Evolutionary conservation across 225 moss, liverwort and hornwort genomes (phyloP).

Genomic region (Bryum argenteum): DNA sequence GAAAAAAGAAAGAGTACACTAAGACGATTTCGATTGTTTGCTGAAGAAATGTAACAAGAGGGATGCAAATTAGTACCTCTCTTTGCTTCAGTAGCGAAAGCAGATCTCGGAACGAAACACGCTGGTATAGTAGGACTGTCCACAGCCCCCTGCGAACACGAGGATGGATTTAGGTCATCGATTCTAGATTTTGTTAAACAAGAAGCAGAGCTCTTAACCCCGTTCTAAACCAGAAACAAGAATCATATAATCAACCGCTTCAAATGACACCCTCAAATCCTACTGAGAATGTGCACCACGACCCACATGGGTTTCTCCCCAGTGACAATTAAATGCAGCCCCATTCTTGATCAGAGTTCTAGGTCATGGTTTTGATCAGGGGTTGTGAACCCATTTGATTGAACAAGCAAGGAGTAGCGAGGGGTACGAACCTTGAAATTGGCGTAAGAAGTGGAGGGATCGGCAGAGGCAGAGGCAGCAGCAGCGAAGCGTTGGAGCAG

Average conservation of each 20-base stretch:
- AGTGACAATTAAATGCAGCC: not conserved
- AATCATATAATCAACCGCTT: not conserved
- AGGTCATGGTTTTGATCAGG: not conserved
- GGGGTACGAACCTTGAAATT: slow-evolving; percentile 8
- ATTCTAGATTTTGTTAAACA: no score
- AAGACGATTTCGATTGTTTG: not conserved
- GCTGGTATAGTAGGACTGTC: slow-evolving; percentile 25
- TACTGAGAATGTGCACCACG: not conserved
- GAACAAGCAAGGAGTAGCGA: not conserved
- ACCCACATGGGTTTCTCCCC: no score
- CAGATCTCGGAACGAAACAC: slow-evolving; percentile 27
- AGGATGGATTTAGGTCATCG: no score
- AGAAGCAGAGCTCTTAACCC: no score
- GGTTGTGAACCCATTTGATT: not conserved
- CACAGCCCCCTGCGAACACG: slow-evolving; percentile 41
- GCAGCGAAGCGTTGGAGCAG: slow-evolving; percentile 25
- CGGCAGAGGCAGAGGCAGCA: slow-evolving; percentile 1
- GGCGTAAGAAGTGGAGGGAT: slow-evolving; percentile 36
- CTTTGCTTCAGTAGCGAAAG: slow-evolving; percentile 39
- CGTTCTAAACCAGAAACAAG: not conserved
- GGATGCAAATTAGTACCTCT: slow-evolving; percentile 36
- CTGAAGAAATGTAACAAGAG: not conserved
- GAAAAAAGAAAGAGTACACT: not conserved
- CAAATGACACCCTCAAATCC: not conserved
- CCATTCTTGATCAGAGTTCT: no score